phyloP scores from a whole-genome alignment of 495 filamentous ascomycete species.

The Apiosordaria backusii region DNA sequence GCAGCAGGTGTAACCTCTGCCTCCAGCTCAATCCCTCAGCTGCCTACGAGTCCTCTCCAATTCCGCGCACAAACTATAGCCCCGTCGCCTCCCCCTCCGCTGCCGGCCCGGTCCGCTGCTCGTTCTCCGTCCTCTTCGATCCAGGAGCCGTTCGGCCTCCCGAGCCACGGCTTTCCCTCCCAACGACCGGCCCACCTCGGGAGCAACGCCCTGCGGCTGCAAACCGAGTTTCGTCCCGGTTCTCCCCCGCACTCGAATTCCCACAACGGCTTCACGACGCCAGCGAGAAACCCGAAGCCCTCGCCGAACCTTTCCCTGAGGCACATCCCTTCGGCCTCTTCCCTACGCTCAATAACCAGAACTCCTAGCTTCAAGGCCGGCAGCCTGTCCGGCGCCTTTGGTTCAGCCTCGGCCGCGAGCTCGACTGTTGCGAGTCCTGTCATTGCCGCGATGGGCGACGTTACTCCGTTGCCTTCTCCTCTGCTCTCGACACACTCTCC shows the following conservation, averaged over 20 bases:
- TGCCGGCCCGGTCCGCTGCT: neutral
- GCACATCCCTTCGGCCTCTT: conserved; percentile 41
- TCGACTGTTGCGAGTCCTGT: conserved; percentile 55
- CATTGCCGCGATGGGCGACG: conserved; percentile 77
- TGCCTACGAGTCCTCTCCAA: conserved; percentile 23
- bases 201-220: conserved; percentile 30
- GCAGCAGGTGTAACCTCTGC: conserved; percentile 12
- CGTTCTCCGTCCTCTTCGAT: conserved; percentile 10
- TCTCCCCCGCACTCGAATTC: conserved; percentile 28
- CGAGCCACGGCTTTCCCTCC: conserved; percentile 15
- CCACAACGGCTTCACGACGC: conserved; percentile 22
- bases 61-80: conserved; percentile 36
- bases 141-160: conserved; percentile 14
- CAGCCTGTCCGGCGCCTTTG: conserved; percentile 32
- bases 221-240: conserved; percentile 34
- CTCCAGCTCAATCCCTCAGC: conserved; percentile 14
- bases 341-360: conserved; percentile 41
- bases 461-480: conserved; percentile 91
- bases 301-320: conserved; percentile 29
- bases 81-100: conserved; percentile 29
- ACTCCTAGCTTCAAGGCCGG: conserved; percentile 48
- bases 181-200: conserved; percentile 24
- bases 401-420: conserved; percentile 40
- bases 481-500: conserved; percentile 69
- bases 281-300: conserved; percentile 28